Conservation (phyloP, 257 asterid species). For the Nicotiana obtusifolia region DNA sequence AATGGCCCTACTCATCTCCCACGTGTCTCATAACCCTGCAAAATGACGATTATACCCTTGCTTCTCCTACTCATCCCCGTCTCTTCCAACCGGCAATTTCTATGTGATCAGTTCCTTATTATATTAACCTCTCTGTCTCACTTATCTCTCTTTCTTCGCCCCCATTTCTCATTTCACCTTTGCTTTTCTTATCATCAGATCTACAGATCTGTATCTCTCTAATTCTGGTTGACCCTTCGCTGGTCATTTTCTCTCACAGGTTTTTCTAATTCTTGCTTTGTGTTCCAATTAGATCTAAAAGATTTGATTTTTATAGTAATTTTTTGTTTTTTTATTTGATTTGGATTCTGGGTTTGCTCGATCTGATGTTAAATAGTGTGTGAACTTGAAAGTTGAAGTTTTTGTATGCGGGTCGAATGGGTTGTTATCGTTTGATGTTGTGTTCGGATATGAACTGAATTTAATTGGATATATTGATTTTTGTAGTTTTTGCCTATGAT, state of each 20-base stretch:
- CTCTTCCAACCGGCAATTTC: conserved; percentile 52
- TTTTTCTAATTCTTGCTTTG: neutral
- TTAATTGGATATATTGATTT: neutral
- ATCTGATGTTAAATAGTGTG: conserved; percentile 12
- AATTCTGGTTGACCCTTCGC: neutral
- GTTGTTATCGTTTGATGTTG: neutral
- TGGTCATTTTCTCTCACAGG: conserved; percentile 7
- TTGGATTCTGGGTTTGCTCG: conserved; percentile 13
- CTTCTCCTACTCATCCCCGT: conserved; percentile 67
- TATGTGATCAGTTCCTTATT: conserved; percentile 41
- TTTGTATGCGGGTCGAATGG: conserved; percentile 3
- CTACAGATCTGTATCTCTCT: neutral
- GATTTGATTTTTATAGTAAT: neutral
- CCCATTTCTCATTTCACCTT: conserved; percentile 28
- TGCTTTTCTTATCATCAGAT: conserved; percentile 24
- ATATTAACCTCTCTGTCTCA: conserved; percentile 11
- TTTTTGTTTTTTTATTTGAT: neutral
- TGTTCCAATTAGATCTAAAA: neutral
- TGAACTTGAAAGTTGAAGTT: neutral
- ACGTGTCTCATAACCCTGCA: conserved; percentile 32
- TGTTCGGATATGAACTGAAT: neutral
- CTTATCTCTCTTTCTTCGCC: neutral
- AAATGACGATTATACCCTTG: conserved; percentile 49
- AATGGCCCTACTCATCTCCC: conserved; percentile 28
- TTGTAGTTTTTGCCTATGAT: neutral